A percentile compares a stretch with the other conserved stretches of the same genome.
phyloP scores from a whole-genome alignment of 345 rosid genomes.

The Citrus trifoliata region DNA sequence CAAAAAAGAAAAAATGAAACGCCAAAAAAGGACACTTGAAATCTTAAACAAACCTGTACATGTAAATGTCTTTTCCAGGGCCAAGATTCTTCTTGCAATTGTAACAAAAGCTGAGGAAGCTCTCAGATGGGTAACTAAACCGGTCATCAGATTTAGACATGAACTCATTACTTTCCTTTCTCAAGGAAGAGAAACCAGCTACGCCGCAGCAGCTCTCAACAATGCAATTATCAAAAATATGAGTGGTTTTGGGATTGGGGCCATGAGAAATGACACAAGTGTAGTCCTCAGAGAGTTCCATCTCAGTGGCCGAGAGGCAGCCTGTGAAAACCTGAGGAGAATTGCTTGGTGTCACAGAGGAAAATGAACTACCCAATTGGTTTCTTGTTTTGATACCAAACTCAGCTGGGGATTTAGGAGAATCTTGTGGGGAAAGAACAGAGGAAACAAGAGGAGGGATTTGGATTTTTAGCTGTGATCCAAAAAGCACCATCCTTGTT shows the following conservation, averaged over 20 bases:
- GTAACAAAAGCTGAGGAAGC: conserved; percentile 74
- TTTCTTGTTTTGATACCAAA: conserved; percentile 66
- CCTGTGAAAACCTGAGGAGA: conserved; percentile 43
- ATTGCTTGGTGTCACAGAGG: conserved; percentile 20
- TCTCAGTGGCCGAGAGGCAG: conserved; percentile 53
- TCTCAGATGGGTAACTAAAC: conserved; percentile 39
- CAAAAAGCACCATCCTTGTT: conserved; percentile 57
- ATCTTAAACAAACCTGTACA: conserved; percentile 68
- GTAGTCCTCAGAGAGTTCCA: conserved; percentile 91
- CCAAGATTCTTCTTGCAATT: conserved; percentile 77
- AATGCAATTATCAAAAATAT: conserved; percentile 80
- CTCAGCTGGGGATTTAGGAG: conserved; percentile 58
- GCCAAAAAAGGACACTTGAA: conserved; percentile 10
- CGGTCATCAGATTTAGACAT: conserved; percentile 5
- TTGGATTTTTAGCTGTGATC: conserved; percentile 80
- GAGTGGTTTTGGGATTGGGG: conserved; percentile 81
- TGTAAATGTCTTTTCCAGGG: conserved; percentile 81
- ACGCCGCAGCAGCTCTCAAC: conserved; percentile 64
- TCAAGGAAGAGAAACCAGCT: conserved; percentile 35
- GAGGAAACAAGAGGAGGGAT: conserved; percentile 46
- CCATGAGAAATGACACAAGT: conserved; percentile 89
- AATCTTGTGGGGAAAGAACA: conserved; percentile 28
- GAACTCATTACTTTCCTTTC: conserved; percentile 23
- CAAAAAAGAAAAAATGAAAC: neutral
- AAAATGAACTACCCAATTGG: conserved; percentile 33